Base-by-base conservation (phyloP, 2,329 filamentous ascomycete genomes). In the Trichoderma afroharzianum region DNA sequence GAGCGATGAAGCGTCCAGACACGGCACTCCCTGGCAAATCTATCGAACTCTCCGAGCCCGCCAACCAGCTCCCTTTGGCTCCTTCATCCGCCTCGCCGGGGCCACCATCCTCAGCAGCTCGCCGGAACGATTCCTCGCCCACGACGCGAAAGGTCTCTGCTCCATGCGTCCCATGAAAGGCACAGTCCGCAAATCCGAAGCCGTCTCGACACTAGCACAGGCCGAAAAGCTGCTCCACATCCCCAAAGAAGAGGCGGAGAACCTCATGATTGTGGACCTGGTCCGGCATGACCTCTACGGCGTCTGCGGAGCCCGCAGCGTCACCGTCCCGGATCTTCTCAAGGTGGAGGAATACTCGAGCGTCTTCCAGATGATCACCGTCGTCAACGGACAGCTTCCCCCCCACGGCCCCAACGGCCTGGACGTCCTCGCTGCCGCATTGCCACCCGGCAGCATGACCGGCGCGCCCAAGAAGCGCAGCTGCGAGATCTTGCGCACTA, bases 191-290 rank as follows among this genome's bases (percentile, higher is more conserved):
- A 97, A 97, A 76, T 88, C 87, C 0, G 83, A 85, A 1, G 85
- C 84, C 1, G 89, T 87, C 0, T 79, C 91, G 47, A 96, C 92
- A 0, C 85, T 92, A n/a, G 87, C 86, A 6, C 87, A 92, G 76
- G 95, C 95, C 1, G 89, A 91, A 73, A 83, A 84, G 32, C 88
- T 97, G 50, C 87, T 98, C 15, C 89, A 91, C 71, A 88, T 93
- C 0, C 91, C 93, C 26, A 98, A 98, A 80, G 96, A 98, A 80
- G 91, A 93, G 76, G 95, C 95, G 0, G 95, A 98, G 83, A 98
- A 98, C 78, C 87, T 98, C 28, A 98, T 98, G 96, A 98, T 98
- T 76, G 95, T 97, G 3, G 95, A 98, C 80, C 86, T 98, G 1
- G 96, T 98, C n/a, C 89, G 95, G 0, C 95, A 98, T 78, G 95